Evolutionary conservation across 202 grass and related monocot genomes (phyloP).

Genomic region (Panicum virgatum): DNA sequence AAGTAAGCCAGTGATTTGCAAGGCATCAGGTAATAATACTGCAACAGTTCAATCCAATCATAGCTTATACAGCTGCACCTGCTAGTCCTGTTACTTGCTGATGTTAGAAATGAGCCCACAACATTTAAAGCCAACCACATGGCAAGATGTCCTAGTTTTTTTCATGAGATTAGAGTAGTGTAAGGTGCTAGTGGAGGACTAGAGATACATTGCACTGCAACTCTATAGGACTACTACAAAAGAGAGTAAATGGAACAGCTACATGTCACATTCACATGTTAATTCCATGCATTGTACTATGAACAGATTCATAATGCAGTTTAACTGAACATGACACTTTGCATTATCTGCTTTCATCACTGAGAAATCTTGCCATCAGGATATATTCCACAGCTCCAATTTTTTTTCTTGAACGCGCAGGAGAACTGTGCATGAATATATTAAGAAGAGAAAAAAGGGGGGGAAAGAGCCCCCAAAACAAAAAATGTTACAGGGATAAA

Average conservation of each 20-base stretch:
- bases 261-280: background rate
- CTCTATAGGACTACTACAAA: background rate
- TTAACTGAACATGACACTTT: no score
- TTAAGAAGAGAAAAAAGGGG: no score
- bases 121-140: slow-evolving; percentile 37
- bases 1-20: background rate
- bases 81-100: slow-evolving; percentile 21
- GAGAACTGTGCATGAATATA: no score
- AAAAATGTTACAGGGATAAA: no score
- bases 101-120: slow-evolving; percentile 23
- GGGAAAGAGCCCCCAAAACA: no score
- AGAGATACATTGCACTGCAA: background rate
- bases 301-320: background rate
- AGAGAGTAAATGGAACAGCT: slow-evolving; percentile 19
- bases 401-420: no score
- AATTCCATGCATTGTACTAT: slow-evolving; percentile 4
- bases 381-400: background rate
- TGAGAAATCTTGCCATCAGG: background rate
- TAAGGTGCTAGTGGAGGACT: background rate
- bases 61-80: slow-evolving; percentile 11
- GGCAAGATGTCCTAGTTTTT: slow-evolving; percentile 19
- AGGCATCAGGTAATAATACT: background rate
- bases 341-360: background rate
- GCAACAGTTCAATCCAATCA: slow-evolving; percentile 11
- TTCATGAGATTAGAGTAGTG: background rate